Base-by-base conservation (phyloP, 2,329 filamentous ascomycete genomes). In the Fusarium sp. region DNA sequence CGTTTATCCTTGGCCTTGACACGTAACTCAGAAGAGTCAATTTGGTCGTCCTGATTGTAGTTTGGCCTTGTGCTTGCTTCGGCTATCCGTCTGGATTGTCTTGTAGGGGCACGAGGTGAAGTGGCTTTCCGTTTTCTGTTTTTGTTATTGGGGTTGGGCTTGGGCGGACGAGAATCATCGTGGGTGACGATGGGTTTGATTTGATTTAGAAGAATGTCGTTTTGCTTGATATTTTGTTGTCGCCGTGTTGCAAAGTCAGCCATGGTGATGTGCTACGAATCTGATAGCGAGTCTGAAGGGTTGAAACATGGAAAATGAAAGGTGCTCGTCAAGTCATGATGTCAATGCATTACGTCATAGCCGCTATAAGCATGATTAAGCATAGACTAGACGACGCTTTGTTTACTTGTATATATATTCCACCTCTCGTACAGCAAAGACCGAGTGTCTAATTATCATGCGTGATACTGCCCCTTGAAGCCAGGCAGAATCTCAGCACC, bases 41-140 rank as follows among this genome's bases (percentile, higher is more conserved):
- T 28, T 31, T 2, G 3, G 1, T 34, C 42, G 1, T 47, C 31
- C 1, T 26, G 9, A 6, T 48, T 44, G 2, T 60, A 54, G 12
- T 12, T 25, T 8, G 55, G 42, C 1, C 24, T 42, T 2, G 26
- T 36, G 38, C 25, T 39, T 3, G 55, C 39, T 38, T 60, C 40
- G 2, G 55, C 57, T 43, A 60, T 48, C 0, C 57, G 55, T 8
- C 32, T 60, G 0, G 57, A 60, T 2, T 60, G 41, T n/a, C 57
- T 42, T 7, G 57, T 60, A 11, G 48, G 57, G 2, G 5, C 24
- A 12, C 24, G 15, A 7, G 38, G 55, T 26, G 49, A 5, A 12
- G 10, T 38, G 2, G 41, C n/a, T 8, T 31, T 60, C 1, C 55
- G 36, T 19, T 60, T 60, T 4, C 8, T 29, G 10, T 11, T 28